Base-by-base conservation (phyloP, 345 rosid genomes). In the Populus euphratica region DNA sequence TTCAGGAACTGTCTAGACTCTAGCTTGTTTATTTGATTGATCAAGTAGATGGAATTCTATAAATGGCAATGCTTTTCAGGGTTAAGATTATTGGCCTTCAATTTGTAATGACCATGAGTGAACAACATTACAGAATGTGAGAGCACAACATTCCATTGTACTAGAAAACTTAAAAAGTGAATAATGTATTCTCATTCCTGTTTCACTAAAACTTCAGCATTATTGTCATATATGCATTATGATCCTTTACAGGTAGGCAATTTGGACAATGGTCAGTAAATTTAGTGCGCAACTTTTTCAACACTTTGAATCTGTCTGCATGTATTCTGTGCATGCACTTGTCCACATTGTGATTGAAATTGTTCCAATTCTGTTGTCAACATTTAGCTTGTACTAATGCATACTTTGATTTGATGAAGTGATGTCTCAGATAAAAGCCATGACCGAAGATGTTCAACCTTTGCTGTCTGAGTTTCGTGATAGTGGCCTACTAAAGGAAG, bases 361-460 rank as follows among this genome's bases (percentile, higher is more conserved):
- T 64, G 18, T 54, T 77, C 52, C 41, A 23, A 29, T 41, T 70
- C 25, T 75, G 25, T 29, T 33, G 33, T 64, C 29, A 50, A 41
- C 35, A 25, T 77, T 72, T 73, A 68, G 81, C 78, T 77, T 76
- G 73, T 89, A 73, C 82, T 83, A 81, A 87, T 90, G 88, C 88
- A 78, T 76, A 78, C 69, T 84, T 84, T 87, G 86, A 76, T 70
- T 81, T 87, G 92, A 84, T 91, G 88, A 90, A 87, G 89, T 91
- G 85, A 89, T 89, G 81, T 93, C 91, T 83, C 98, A 94, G 97
- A 91, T 96, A 63, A 82, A 93, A 87, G 97, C 93, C 89, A 93
- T 96, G 94, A 89, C 99, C 69, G 97, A 90, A 87, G 99, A 93
- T 88, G 86, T 93, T 74, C 95, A 94, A 86, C 99, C 98, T 84